phyloP scores from a whole-genome alignment of 345 rosid species.

The Aquilaria malaccensis region DNA sequence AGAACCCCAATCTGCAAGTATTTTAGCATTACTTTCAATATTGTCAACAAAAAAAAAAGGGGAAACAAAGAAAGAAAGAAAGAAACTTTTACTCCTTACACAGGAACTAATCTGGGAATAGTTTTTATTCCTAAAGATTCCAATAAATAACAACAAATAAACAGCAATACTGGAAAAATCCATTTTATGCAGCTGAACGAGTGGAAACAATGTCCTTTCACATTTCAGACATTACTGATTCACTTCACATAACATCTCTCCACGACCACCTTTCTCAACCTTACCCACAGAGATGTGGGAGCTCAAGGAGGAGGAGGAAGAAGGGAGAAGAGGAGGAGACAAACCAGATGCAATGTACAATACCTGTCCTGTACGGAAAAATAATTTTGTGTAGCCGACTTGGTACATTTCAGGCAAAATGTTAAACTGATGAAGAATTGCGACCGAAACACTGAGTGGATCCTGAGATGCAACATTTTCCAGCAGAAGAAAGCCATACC shows the following conservation, averaged over 20 bases:
- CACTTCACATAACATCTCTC: neutral
- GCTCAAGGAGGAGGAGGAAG: neutral
- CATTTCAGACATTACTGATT: too few relatives aligned
- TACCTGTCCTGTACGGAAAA: slow-evolving; percentile 98
- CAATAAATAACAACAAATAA: too few relatives aligned
- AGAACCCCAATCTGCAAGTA: slow-evolving; percentile 84
- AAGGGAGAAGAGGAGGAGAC: neutral
- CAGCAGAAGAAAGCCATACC: slow-evolving; percentile 95
- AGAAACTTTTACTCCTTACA: neutral
- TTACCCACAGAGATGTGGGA: too few relatives aligned
- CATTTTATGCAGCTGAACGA: too few relatives aligned
- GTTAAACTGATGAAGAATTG: slow-evolving; percentile 95
- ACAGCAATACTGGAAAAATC: too few relatives aligned
- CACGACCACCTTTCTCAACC: neutral
- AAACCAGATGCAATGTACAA: neutral
- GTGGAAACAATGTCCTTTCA: too few relatives aligned
- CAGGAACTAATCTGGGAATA: slow-evolving; percentile 4
- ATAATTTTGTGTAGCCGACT: slow-evolving; percentile 96
- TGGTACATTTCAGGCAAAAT: slow-evolving; percentile 98
- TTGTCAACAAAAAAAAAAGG: neutral
- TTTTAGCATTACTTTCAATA: slow-evolving; percentile 2
- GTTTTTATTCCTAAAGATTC: neutral
- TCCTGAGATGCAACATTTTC: slow-evolving; percentile 76
- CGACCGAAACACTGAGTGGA: slow-evolving; percentile 93
- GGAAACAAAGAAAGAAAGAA: neutral